These are phyloP conservation scores for Talaromyces sp. DNA, from an alignment of 2,329 filamentous ascomycete species.

Conservation along the genomic window DNA sequence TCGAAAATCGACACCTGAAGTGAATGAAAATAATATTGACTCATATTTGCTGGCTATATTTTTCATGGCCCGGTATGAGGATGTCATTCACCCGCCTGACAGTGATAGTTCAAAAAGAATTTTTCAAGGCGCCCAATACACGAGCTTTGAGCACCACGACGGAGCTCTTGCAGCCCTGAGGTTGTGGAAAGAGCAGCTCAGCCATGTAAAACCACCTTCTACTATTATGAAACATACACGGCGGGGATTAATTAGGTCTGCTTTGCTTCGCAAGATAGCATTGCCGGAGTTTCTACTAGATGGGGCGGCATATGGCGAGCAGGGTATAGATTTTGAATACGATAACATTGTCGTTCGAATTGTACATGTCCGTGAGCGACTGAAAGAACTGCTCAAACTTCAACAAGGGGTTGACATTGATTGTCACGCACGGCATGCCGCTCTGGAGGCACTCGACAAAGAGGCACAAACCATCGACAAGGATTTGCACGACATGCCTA, in stretches of 20 bases:
- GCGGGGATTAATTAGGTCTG: neutral
- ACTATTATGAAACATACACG: neutral
- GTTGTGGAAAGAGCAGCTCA: neutral
- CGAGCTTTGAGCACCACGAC: neutral
- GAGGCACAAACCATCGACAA: neutral
- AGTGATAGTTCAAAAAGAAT: neutral
- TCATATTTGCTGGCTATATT: neutral
- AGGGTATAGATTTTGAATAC: neutral
- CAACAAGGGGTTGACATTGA: neutral
- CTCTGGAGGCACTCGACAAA: neutral
- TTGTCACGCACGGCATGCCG: neutral
- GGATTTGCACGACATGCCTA: neutral
- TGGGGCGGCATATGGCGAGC: neutral
- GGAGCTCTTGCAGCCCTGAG: neutral
- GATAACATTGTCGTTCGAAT: neutral
- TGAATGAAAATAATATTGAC: neutral
- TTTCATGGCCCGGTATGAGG: neutral
- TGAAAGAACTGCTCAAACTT: neutral
- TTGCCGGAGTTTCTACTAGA: neutral
- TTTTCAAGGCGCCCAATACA: neutral
- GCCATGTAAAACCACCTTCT: neutral
- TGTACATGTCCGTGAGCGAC: neutral
- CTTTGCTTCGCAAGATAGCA: neutral
- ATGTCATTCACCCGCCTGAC: neutral
- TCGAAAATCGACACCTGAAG: neutral